Percentiles rank a stretch among this genome's conserved stretches.
Evolutionary conservation across 306 rosid species (phyloP).

Genomic region (Calophaca sinica): DNA sequence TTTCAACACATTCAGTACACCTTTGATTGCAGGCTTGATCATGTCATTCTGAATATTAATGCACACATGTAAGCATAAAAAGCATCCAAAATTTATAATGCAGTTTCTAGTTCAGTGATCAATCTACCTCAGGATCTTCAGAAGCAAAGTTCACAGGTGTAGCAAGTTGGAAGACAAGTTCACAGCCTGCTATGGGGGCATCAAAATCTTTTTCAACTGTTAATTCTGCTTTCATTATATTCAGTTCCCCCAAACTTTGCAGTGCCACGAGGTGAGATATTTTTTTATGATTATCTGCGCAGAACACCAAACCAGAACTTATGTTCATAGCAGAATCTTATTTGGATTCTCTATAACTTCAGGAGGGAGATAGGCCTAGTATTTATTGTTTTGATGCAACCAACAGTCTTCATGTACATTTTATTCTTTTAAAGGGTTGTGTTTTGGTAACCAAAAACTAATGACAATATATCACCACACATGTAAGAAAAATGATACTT

Average conservation of each 20-base stretch:
- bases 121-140: conserved; percentile 80
- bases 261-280: conserved; percentile 64
- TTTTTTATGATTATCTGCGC: conserved; percentile 66
- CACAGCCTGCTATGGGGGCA: conserved; percentile 73
- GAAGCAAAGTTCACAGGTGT: conserved; percentile 85
- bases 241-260: conserved; percentile 64
- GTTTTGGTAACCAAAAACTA: neutral
- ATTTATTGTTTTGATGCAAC: neutral
- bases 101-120: neutral
- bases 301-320: conserved; percentile 21
- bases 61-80: too few species aligned
- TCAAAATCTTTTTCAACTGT: conserved; percentile 69
- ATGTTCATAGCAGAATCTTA: neutral
- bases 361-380: neutral
- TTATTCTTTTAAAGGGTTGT: neutral
- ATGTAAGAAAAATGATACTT: neutral
- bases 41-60: conserved; percentile 68
- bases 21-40: conserved; percentile 84
- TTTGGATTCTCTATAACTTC: neutral
- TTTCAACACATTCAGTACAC: conserved; percentile 73
- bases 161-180: conserved; percentile 84
- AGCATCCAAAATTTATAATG: neutral
- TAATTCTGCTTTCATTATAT: conserved; percentile 69
- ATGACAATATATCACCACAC: neutral
- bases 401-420: neutral